These are phyloP conservation scores for Colletotrichum orbiculare DNA, from an alignment of 2,329 filamentous ascomycete species.

Conservation along the genomic window DNA sequence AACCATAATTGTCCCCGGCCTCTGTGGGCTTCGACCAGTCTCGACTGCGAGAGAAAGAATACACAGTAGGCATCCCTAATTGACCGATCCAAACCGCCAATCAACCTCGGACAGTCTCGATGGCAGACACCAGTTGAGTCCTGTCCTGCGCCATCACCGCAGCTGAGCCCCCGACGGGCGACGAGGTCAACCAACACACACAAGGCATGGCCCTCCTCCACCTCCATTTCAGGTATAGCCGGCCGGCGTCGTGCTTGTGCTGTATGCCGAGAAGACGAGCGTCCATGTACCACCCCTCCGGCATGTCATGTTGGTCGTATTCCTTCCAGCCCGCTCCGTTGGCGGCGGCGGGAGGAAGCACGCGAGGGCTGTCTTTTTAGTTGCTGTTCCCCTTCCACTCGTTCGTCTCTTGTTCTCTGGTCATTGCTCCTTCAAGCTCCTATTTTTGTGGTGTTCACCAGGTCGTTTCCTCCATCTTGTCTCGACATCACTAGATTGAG, in stretches of 20 bases:
- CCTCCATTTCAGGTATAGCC: neutral
- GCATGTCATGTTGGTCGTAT: conserved; percentile 9
- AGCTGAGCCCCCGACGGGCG: conserved; percentile 20
- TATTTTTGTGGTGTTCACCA: neutral
- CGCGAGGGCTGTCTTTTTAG: conserved; percentile 20
- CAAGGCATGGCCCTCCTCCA: neutral
- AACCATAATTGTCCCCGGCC: conserved; percentile 7
- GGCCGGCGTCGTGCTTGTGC: too few species aligned
- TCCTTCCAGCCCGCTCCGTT: conserved; percentile 2
- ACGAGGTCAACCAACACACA: neutral
- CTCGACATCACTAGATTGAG: neutral
- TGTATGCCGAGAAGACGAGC: neutral
- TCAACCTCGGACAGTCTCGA: conserved; percentile 8
- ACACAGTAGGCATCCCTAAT: too few species aligned
- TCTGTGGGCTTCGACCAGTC: neutral
- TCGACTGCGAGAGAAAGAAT: neutral
- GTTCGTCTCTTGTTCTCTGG: neutral
- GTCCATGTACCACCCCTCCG: conserved; percentile 1
- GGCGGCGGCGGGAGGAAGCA: conserved; percentile 19
- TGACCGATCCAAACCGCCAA: neutral
- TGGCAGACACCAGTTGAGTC: conserved; percentile 11
- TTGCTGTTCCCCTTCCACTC: conserved; percentile 10
- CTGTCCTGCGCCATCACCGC: conserved; percentile 30
- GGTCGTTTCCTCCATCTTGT: neutral
- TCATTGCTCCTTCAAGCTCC: conserved; percentile 12